Base-by-base conservation (phyloP, 345 rosid species). In the Excoecaria agallocha region DNA sequence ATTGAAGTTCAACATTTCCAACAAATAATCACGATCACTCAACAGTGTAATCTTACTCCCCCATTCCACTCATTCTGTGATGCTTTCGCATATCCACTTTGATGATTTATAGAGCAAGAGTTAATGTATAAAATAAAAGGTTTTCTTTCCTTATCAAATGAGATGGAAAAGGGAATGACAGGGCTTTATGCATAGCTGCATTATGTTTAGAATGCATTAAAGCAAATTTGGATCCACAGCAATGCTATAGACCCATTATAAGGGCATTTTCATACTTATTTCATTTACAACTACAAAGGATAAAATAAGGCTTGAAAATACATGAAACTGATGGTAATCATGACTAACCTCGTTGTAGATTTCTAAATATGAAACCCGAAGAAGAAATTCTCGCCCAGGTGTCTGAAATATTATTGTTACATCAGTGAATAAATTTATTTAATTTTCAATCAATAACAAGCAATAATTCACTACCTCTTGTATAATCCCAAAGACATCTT, bases 321-420 rank as follows among this genome's bases (percentile, higher is more conserved):
- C 37, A 63, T 45, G 48, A 66, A 69, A 57, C n/a, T 46, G 48
- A 25, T 20, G 43, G 8, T 12, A 64, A 68, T 6, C 6, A 16
- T 38, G 64, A 49, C 87, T 79, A 61, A 90, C 98, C 98, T 92
- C 97, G 68, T 94, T 94, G 85, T 94, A 94, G 67, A 94, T 94
- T 81, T 94, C 98, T 72, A 94, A 81, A 81, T 94, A 94, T n/a
- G 97, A 94, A 80, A 94, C 96, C 38, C 97, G 98, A 72, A 94
- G 96, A 80, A 94, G 97, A 82, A 89, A 94, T 84, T 92, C 98
- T 76, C 97, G 82, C 51, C 81, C 88, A 69, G 96, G 95, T 73
- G 96, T 90, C 98, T 92, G 89, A 79, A 84, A 82, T 82, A 72
- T 66, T 59, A 69, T 30, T 68, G 48, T 69, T 71, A 51, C 22